Evolutionary conservation across 768 basidiomycete species (phyloP), one percentile per base, ranked within the genome.

Genomic region (Phaeotremella fagi): DNA sequence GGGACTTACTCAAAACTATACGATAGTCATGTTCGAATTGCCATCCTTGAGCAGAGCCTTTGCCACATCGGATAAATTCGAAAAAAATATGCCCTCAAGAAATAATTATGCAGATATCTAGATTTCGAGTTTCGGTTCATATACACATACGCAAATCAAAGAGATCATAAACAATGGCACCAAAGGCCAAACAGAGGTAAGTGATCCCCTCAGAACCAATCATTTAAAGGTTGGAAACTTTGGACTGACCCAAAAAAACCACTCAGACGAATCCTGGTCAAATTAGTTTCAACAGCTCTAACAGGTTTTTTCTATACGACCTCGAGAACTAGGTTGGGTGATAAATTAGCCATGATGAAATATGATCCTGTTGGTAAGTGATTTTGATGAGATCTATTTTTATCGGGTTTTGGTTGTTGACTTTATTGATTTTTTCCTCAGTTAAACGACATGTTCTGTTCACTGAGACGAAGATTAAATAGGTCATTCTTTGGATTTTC

Each of bases 291-390:
- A 14, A 89, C 89, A 0, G 90, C 90, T 0, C 85, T 88, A 75
- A 92, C 90, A 0, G 90, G 90, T 11, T 90, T 81, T 77, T 91
- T 91, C 74, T 94, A 92, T 76, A 88, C 88, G 20, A 86, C 86
- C 2, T 81, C 84, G 57, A 81, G 90, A 20, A 76, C 85, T 36
- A 81, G 90, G 11, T 74, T 81, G 66, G 85, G 84, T 1, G 83
- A 87, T n/a, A 86, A 81, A 73, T 76, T 94, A 45, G 84, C 87
- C 6, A 85, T 87, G n/a, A 85, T 92, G 63, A 94, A 92, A 74
- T 92, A 91, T 71, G 90, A 94, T 67, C 88, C 89, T 1, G 77
- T 78, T 68, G 88, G 90, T 89, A 72, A 53, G 82, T 72, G 6
- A 27, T n/a, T n/a, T n/a, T n/a, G n/a, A n/a, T n/a, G n/a, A n/a